Evolutionary conservation across 345 rosid species (phyloP).

Genomic region (Arabidopsis suecica): DNA sequence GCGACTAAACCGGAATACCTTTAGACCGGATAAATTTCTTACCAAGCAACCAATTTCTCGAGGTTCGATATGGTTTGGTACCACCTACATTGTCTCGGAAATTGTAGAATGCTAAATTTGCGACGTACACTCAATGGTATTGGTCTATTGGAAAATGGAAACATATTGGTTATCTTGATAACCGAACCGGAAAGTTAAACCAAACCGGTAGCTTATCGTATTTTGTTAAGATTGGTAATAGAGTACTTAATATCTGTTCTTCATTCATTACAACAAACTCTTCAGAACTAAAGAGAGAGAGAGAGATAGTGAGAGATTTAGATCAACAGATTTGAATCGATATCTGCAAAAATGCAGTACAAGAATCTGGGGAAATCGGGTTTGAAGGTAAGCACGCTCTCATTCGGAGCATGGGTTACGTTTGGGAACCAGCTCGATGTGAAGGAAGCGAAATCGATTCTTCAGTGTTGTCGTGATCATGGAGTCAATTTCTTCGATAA

Average conservation of each 20-base stretch:
- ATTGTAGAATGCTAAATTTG: background rate
- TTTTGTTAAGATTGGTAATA: background rate
- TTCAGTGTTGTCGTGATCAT: constrained; percentile 86
- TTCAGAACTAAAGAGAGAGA: background rate
- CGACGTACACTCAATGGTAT: too few relatives aligned
- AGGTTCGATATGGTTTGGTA: background rate
- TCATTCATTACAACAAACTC: background rate
- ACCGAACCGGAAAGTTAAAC: constrained; percentile 37
- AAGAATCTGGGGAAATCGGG: constrained; percentile 90
- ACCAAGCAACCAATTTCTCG: background rate
- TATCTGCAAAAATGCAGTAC: constrained; percentile 71
- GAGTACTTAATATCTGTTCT: background rate
- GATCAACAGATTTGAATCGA: constrained; percentile 19
- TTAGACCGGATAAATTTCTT: background rate
- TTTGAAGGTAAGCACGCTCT: constrained; percentile 87
- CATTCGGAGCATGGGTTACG: constrained; percentile 94
- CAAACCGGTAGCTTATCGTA: constrained; percentile 26
- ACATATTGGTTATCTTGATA: background rate
- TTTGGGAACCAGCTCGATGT: constrained; percentile 98
- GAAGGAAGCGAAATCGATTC: constrained; percentile 89
- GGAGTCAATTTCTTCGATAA: constrained; percentile 99
- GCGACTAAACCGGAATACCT: background rate
- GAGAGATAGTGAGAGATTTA: constrained; percentile 9
- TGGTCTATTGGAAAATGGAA: background rate
- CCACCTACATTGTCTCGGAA: background rate